These are phyloP conservation scores for Rutstroemia sp. DNA, from an alignment of 2,329 filamentous ascomycete species.

Conservation along the genomic window DNA sequence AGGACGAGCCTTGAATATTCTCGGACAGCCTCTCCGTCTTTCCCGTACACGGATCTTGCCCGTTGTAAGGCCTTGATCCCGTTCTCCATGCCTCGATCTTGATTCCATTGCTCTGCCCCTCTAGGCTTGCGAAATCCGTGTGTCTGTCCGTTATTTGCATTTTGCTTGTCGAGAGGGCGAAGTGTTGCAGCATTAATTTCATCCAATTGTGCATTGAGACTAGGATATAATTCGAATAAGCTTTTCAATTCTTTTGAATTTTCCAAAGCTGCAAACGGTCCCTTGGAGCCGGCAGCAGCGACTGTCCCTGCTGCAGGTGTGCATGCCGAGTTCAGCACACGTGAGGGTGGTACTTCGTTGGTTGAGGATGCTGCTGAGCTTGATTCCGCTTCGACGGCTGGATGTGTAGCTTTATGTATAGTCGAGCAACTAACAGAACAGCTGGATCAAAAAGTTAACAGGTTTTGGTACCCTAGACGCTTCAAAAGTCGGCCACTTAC, in stretches of 20 bases:
- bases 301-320: constrained; percentile 17
- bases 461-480: background rate
- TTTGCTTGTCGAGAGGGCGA: constrained; percentile 31
- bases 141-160: background rate
- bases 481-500: constrained; percentile 35
- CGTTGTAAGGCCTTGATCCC: constrained; percentile 47
- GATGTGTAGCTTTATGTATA: constrained; percentile 36
- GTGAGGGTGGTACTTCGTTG: background rate
- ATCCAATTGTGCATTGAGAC: constrained; percentile 39
- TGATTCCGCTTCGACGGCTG: constrained; percentile 9
- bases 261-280: constrained; percentile 47
- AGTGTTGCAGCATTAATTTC: constrained; percentile 44
- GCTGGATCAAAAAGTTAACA: constrained; percentile 29
- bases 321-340: background rate
- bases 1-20: constrained; percentile 54
- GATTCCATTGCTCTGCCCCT: constrained; percentile 39
- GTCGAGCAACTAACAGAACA: constrained; percentile 54
- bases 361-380: background rate
- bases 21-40: constrained; percentile 50
- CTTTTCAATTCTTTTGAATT: constrained; percentile 40
- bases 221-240: constrained; percentile 47
- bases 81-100: constrained; percentile 48
- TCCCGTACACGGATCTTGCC: constrained; percentile 42
- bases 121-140: constrained; percentile 6
- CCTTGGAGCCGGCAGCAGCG: constrained; percentile 19